Percentiles rank a stretch among this genome's conserved stretches.
Evolutionary conservation across 2,329 filamentous ascomycete genomes (phyloP).

Genomic region (Herpotrichia juniperi): DNA sequence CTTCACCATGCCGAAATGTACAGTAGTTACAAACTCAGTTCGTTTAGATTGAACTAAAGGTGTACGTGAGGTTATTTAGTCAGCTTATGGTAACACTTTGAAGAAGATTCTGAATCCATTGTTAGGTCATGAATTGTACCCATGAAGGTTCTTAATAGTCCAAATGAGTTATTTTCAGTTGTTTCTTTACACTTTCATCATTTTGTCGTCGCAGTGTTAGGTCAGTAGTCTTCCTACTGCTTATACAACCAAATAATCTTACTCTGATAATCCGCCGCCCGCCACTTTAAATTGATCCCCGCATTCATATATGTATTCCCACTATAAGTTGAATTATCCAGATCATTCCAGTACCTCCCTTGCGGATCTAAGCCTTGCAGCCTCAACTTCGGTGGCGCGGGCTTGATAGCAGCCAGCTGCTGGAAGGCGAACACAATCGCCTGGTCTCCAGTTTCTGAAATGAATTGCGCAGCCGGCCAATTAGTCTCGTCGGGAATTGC

Average conservation of each 20-base stretch:
- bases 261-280: constrained; percentile 61
- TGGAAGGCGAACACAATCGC: constrained; percentile 68
- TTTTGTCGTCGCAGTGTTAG: too few relatives aligned
- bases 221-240: too few relatives aligned
- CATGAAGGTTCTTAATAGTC: too few relatives aligned
- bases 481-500: constrained; percentile 64
- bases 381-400: constrained; percentile 59
- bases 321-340: constrained; percentile 59
- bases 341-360: constrained; percentile 59
- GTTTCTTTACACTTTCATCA: too few relatives aligned
- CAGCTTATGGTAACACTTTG: too few relatives aligned
- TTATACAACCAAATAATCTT: constrained; percentile 62
- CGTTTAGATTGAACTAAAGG: too few relatives aligned
- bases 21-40: too few relatives aligned
- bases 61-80: too few relatives aligned
- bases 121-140: too few relatives aligned
- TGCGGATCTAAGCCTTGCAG: constrained; percentile 63
- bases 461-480: constrained; percentile 67
- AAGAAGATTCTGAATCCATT: too few relatives aligned
- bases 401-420: constrained; percentile 59
- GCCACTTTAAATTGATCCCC: constrained; percentile 61
- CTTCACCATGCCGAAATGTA: too few relatives aligned
- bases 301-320: constrained; percentile 68
- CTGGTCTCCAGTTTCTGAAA: constrained; percentile 56
- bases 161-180: too few relatives aligned